phyloP scores from a whole-genome alignment of 176 grass and related monocot genomes.

The sorghum (Sorghum bicolor) region Sorghum_bicolor_NCBIv3 NC_012873.2:61161001-61161500 shows the following conservation, averaged over 20 bases:
- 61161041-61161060: slow-evolving; percentile 20
- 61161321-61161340: neutral
- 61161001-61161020: slow-evolving; percentile 28
- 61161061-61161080: slow-evolving; percentile 25
- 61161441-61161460: neutral
- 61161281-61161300: neutral
- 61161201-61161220: neutral
- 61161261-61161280: neutral
- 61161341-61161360: neutral
- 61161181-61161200: neutral
- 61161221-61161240: neutral
- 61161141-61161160: neutral
- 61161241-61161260: neutral
- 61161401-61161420: neutral
- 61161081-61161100: slow-evolving; percentile 49
- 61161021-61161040: neutral
- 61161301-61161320: neutral
- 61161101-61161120: neutral
- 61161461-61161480: neutral
- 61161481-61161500: neutral
- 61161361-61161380: neutral
- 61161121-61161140: neutral
- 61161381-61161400: neutral
- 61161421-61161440: neutral
- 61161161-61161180: neutral